phyloP scores from a whole-genome alignment of 192 early-diverging fungal genomes.

The Gamsiella multidivaricata region DNA sequence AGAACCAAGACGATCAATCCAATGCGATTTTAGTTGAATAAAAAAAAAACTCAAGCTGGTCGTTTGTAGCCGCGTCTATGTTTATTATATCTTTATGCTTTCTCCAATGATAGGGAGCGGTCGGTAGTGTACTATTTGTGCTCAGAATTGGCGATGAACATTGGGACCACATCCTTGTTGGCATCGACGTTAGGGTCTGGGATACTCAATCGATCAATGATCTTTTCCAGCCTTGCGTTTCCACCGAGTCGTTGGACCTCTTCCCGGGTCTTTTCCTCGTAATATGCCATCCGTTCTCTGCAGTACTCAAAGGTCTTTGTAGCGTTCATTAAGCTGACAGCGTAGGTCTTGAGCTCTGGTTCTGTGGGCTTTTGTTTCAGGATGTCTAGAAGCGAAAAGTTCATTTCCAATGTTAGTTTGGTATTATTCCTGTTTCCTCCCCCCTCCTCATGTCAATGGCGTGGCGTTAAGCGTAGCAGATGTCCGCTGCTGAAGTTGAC shows the following conservation, averaged over 20 bases:
- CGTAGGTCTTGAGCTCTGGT: conserved; percentile 87
- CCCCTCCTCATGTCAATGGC: too few species aligned
- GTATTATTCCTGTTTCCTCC: too few species aligned
- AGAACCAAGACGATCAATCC: background rate
- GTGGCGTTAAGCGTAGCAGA: too few species aligned
- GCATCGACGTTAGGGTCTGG: conserved; percentile 1
- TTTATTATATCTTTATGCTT: too few species aligned
- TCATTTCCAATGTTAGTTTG: too few species aligned
- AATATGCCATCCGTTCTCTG: conserved; percentile 63
- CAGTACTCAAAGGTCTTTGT: conserved; percentile 88
- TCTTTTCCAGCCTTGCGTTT: conserved; percentile 74
- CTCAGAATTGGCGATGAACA: background rate
- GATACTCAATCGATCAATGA: conserved; percentile 66
- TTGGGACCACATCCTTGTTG: conserved; percentile 20
- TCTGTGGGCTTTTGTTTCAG: conserved; percentile 87
- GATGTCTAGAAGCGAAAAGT: too few species aligned
- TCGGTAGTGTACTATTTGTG: background rate
- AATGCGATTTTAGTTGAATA: too few species aligned
- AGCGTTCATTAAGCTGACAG: conserved; percentile 82
- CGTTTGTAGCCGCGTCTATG: too few species aligned
- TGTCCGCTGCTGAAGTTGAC: too few species aligned
- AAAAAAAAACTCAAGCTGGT: too few species aligned
- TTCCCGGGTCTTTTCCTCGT: conserved; percentile 71
- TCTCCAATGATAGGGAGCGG: too few species aligned
- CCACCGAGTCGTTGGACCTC: conserved; percentile 83